phyloP scores from a whole-genome alignment of 2,329 filamentous ascomycete species.

The Gliomastix tumulicola region DNA sequence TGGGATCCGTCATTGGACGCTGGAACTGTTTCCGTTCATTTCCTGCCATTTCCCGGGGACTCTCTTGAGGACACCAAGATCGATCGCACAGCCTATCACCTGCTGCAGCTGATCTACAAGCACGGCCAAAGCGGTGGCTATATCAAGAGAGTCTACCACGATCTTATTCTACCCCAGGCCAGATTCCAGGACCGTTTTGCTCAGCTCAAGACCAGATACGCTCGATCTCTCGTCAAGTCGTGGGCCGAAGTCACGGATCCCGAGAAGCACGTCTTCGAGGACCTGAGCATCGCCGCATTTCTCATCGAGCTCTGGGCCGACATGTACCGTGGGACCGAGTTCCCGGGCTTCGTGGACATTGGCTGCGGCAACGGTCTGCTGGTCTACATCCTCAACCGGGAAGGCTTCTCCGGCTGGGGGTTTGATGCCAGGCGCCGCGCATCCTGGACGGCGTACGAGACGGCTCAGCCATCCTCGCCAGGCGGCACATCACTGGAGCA shows the following conservation, averaged over 20 bases:
- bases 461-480: slow-evolving; percentile 12
- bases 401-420: slow-evolving; percentile 82
- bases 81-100: slow-evolving; percentile 58
- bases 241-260: slow-evolving; percentile 90
- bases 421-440: slow-evolving; percentile 85
- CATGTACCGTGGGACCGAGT: slow-evolving; percentile 60
- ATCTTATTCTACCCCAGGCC: slow-evolving; percentile 70
- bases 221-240: slow-evolving; percentile 56
- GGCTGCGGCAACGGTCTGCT: slow-evolving; percentile 93
- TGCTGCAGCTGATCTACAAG: slow-evolving; percentile 64
- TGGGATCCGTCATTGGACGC: slow-evolving; percentile 37
- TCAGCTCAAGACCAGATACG: slow-evolving; percentile 72
- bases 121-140: slow-evolving; percentile 69
- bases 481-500: slow-evolving; percentile 30
- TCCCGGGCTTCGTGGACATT: slow-evolving; percentile 91
- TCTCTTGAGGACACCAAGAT: slow-evolving; percentile 37
- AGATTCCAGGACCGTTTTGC: slow-evolving; percentile 78
- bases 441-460: slow-evolving; percentile 71
- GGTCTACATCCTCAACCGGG: slow-evolving; percentile 70
- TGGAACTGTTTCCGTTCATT: slow-evolving; percentile 54
- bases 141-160: slow-evolving; percentile 77
- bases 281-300: slow-evolving; percentile 84
- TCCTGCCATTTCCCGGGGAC: slow-evolving; percentile 39
- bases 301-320: slow-evolving; percentile 84
- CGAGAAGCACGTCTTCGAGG: slow-evolving; percentile 90